Evolutionary conservation across 108 stramenopile species (phyloP), one percentile per base, ranked within the genome.

Genomic region (Schizochytrium sp.): DNA sequence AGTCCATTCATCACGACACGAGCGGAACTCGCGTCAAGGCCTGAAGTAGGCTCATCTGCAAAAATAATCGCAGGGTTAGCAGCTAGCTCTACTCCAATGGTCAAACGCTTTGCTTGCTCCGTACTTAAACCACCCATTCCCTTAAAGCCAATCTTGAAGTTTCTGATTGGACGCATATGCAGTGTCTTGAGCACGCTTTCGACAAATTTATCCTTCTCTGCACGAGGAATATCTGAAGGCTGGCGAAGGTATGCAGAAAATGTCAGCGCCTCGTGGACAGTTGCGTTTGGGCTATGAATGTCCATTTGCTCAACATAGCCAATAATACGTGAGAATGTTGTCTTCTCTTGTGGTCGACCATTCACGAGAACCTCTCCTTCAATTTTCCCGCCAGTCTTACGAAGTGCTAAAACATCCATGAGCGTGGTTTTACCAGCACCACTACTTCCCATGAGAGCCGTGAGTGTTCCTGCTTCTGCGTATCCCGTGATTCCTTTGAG

Each of bases 71-170:
- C 88, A 10, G 96, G 96, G 44, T 95, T 94, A 44, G 95, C 94
- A n/a, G 94, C 95, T 28, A 96, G 93, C 91, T 96, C 96, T 2
- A 92, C 92, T 44, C 92, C 96, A 47, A 96, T 95, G 38, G 95
- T 93, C n/a, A 96, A 72, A 40, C 95, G 91, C 87, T 89, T 89
- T 4, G 12, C 92, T 61, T 96, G 94, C 53, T 95, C 96, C 72
- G 94, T 94, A 46, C 93, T 89, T 47, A 96, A 89, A 56, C 93
- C 94, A 56, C 94, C 93, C 28, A 93, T 95, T 47, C 89, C 10
- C 94, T 91, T 87, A 91, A 93, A 61, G 90, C 94, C 92, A 93
- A 95, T 61, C 61, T 93, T 93, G 17, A 72, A 61, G 47, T 97
- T 93, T 56, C 91, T 89, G 12, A 96, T 94, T 12, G 91, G 89